Evolutionary conservation across 2,329 filamentous ascomycete genomes (phyloP), one percentile per base, ranked within the genome.

Genomic region (Lasiodiplodia citricola): DNA sequence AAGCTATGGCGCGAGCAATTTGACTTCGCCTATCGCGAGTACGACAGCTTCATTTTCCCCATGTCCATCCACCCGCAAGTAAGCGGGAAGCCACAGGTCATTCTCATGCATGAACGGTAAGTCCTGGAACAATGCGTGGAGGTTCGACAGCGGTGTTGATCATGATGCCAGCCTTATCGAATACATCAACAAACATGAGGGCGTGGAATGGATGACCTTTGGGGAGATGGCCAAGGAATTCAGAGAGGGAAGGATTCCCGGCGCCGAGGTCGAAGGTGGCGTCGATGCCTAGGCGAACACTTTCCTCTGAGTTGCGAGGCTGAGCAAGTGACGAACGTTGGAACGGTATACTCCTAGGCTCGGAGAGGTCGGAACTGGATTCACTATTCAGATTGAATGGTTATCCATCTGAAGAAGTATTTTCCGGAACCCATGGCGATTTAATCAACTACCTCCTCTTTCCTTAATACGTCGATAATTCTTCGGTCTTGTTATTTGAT

Each of bases 41-140:
- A 83, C 69, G 81, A 83, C 14, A 76, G 76, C 10, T 84, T 85
- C 68, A 75, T 85, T 10, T 84, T 85, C 70, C 82, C 82, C 1
- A 83, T 85, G 50, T 80, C 76, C 38, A 81, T 84, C 52, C 83
- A 84, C 73, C 83, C 83, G 21, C 81, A 85, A 70, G 82, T 85
- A 10, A 81, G 78, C 70, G 83, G 83, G 5, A 83, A 83, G 75
- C 80, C 83, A 31, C 82, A 85, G 71, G 80, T 83, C 6, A 74
- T 84, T 21, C 64, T 83, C 68, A 79, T 85, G 81, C 83, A 84
- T 74, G 82, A 84, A 75, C 71, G 79, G 56, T 72, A 21, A 67
- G 52, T 38, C 8, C 44, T 8, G 4, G 18, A 21, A 2, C 5
- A 14, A 21, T 3, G 44, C 8, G n/a, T 11, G n/a, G 5, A 21